Evolutionary conservation across 495 filamentous ascomycete species (phyloP), one percentile per base, ranked within the genome.

Genomic region (Neurospora sp.): DNA sequence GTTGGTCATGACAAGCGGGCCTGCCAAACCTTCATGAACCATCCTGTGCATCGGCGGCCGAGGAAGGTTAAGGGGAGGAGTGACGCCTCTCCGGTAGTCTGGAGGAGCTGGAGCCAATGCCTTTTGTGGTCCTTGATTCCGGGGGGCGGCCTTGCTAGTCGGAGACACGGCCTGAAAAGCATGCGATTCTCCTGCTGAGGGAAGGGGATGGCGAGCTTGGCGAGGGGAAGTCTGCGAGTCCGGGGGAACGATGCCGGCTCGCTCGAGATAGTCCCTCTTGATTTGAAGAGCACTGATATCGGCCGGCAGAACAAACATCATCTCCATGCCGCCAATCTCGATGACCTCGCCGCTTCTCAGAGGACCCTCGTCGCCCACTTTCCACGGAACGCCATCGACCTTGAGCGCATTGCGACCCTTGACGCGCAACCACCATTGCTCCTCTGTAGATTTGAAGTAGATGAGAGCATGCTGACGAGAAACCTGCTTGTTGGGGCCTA

Each of bases 231-330:
- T 38, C 1, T 69, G 48, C 1, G 73, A 45, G 59, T 83, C 77
- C 7, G 80, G 72, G 17, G 79, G 81, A 45, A 78, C 75, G 16
- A 87, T 74, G 35, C 84, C 83, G 14, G 86, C 86, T 69, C 87
- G 84, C 61, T 83, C 79, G 14, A 91, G 84, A 74, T 86, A 88
- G 70, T 76, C 81, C 27, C 79, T 79, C 71, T 86, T 75, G 71
- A 96, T 89, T n/a, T 86, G 77, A 35, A 89, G 82, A 78, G 78
- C 86, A 81, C 75, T 87, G 79, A 80, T 88, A 82, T 74, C 87
- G 80, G 73, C 81, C n/a, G 96, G 93, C 35, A 94, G 87, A 20
- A 97, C 91, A 82, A 98, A 99, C 88, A 98, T 94, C 96, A 99
- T 99, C 83, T 98, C 94, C 7, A 93, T 90, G 65, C 93, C 93